phyloP scores from a whole-genome alignment of 148 eudicot genomes.

The Vaccinium darrowii region DNA sequence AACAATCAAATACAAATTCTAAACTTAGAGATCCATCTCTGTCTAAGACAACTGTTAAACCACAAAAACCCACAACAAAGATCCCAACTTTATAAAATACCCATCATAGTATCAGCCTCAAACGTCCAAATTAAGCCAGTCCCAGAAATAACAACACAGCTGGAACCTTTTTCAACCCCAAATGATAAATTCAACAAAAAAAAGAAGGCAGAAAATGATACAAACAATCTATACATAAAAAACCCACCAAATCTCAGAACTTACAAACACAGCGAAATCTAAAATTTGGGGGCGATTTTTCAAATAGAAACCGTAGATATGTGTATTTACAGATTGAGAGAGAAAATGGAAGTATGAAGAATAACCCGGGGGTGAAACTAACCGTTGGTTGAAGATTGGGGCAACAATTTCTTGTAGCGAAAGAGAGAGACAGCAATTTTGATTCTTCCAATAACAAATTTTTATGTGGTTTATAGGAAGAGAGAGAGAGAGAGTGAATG shows the following conservation, averaged over 20 bases:
- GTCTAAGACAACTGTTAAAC: neutral
- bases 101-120: conserved; percentile 25
- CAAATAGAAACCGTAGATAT: neutral
- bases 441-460: neutral
- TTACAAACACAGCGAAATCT: conserved; percentile 4
- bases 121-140: conserved; percentile 1
- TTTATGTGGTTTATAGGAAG: conserved; percentile 9
- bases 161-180: neutral
- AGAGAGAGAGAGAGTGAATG: neutral
- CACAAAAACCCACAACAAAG: neutral
- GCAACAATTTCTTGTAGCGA: neutral
- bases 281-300: conserved; percentile 13
- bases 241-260: conserved; percentile 25
- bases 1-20: neutral
- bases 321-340: neutral
- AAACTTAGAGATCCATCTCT: neutral
- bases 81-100: conserved; percentile 23
- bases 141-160: neutral
- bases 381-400: conserved; percentile 15
- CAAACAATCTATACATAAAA: conserved; percentile 1
- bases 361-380: conserved; percentile 18
- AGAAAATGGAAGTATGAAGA: neutral
- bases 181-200: neutral
- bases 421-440: neutral
- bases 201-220: neutral